Base-by-base conservation (phyloP, 2,329 filamentous ascomycete genomes). In the Neonectria faginata region DNA sequence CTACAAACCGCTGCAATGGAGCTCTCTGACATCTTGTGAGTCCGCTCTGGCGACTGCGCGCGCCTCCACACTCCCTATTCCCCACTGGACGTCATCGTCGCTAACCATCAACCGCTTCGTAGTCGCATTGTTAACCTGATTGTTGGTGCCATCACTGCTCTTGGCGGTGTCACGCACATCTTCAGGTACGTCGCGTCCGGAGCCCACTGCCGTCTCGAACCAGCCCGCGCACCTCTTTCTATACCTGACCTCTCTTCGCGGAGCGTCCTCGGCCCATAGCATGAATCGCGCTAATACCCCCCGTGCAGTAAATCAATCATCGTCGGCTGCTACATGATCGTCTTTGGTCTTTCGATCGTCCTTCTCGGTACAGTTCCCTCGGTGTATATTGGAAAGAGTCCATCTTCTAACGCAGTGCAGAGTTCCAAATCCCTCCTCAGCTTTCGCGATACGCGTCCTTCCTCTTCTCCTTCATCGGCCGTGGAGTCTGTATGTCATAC, bases 401-500 rank as follows among this genome's bases (percentile, higher is more conserved):
- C 39, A 41, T 18, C 44, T 25, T 48, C 74, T 78, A 67, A 79
- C 69, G 59, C 39, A 11, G 39, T 11, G 39, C 74, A 86, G 96
- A 99, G 82, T 97, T 98, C 84, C 92, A 97, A 81, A 95, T 97
- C 73, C 95, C 96, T 55, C 93, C 94, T 64, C 94, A 97, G 79
- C 86, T 97, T 59, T 91, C 94, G 63, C 91, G 93, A 82, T 97
- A 98, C 84, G 95, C 94, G 59, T 97, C 93, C 11, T 99, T 99
- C 85, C 90, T 98, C 81, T 98, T 98, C 85, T 97, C 93, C 62
- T 98, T 99, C 86, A 83, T 98, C 73, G 96, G 96, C 67, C 94
- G 96, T 77, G 96, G 96, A 81, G 86, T 93, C 79, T 98, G 94
- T 97, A 89, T 82, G 93, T 89, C 16, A 20, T 2, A 41, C 5